Evolutionary conservation across 1,284 basidiomycete genomes (phyloP).

Genomic region (Trichosporon sp.): DNA sequence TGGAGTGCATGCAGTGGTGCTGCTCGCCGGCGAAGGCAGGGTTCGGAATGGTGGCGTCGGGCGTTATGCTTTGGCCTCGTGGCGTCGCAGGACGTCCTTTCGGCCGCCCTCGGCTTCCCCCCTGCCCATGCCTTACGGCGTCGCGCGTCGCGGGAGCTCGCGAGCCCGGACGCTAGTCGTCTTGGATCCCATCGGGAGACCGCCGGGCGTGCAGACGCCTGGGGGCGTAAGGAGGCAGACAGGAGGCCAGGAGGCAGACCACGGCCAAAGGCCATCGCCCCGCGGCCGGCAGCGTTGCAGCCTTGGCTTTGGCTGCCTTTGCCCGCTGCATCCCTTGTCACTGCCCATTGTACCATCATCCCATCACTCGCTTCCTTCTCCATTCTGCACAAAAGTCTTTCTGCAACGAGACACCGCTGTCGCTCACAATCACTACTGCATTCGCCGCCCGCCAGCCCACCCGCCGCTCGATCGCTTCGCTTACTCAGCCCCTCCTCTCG

Average conservation of each 20-base stretch:
- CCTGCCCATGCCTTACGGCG: neutral
- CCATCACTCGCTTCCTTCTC: neutral
- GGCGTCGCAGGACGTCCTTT: neutral
- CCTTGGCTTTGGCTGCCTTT: neutral
- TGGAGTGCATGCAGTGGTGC: neutral
- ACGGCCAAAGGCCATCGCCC: neutral
- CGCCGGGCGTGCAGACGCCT: neutral
- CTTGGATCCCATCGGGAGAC: neutral
- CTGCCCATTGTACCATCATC: slow-evolving; percentile 1
- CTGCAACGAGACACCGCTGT: no score
- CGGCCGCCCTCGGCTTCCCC: neutral
- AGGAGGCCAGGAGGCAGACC: neutral
- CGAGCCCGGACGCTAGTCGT: neutral
- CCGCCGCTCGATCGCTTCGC: neutral
- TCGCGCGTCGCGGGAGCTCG: no score
- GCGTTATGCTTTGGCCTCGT: neutral
- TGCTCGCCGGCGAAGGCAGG: neutral
- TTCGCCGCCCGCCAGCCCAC: neutral
- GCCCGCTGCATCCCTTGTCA: neutral
- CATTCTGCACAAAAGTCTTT: neutral
- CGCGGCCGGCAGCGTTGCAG: neutral
- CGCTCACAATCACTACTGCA: neutral
- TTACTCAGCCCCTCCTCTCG: neutral
- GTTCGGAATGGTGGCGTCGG: neutral
- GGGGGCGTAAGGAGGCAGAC: neutral